Conservation (phyloP, 2,329 filamentous ascomycete genomes). For the Lachnellula arida region DNA sequence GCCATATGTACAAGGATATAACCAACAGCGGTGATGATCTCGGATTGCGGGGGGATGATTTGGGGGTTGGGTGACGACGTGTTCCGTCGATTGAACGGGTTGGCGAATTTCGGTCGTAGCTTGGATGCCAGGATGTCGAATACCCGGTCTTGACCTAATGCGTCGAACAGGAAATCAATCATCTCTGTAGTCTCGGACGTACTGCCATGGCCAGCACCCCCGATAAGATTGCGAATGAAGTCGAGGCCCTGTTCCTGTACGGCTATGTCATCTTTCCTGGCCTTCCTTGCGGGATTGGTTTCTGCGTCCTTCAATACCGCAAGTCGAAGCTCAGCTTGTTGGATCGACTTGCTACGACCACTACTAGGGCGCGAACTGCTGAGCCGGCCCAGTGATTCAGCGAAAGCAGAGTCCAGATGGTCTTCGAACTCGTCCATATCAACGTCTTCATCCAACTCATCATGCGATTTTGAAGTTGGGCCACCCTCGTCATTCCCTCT, state of each 20-base stretch:
- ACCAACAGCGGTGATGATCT: constrained; percentile 73
- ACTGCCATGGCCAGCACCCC: constrained; percentile 48
- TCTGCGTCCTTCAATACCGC: constrained; percentile 58
- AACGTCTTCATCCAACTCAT: constrained; percentile 53
- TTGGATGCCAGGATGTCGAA: constrained; percentile 80
- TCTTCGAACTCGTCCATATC: constrained; percentile 50
- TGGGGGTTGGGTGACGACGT: constrained; percentile 40
- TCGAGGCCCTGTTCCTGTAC: constrained; percentile 90
- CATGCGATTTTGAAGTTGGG: constrained; percentile 11
- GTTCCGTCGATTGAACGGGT: constrained; percentile 45
- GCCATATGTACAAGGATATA: constrained; percentile 86
- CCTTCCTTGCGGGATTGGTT: constrained; percentile 60
- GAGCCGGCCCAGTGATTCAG: constrained; percentile 16
- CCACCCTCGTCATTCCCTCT: constrained; percentile 26
- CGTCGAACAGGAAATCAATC: constrained; percentile 77
- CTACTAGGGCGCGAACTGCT: constrained; percentile 23
- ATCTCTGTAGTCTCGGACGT: constrained; percentile 58
- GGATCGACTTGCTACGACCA: constrained; percentile 35
- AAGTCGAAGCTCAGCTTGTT: constrained; percentile 47
- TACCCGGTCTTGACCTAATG: constrained; percentile 70
- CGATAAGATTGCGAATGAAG: constrained; percentile 85
- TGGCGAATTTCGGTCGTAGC: constrained; percentile 57
- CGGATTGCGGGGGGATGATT: constrained; percentile 53
- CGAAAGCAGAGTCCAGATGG: constrained; percentile 23
- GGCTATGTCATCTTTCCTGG: constrained; percentile 71